Evolutionary conservation across 1,284 basidiomycete species (phyloP).

Genomic region (Pseudozyma tsukubaensis): DNA sequence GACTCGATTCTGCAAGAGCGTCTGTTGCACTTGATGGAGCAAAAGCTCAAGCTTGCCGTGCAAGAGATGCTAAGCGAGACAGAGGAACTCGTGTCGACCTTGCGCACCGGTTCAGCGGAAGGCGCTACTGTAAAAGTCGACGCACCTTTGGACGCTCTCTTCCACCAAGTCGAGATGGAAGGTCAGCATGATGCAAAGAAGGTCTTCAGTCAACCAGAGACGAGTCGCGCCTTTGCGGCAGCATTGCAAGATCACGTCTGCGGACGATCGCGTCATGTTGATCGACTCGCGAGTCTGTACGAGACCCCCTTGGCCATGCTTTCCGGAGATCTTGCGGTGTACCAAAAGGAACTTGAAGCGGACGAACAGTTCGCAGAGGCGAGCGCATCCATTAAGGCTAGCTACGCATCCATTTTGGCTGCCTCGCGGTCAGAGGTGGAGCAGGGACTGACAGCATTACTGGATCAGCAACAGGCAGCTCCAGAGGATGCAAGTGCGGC

Average conservation of each 20-base stretch:
- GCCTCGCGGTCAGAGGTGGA: slow-evolving; percentile 22
- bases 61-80: slow-evolving; percentile 20
- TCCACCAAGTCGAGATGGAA: slow-evolving; percentile 13
- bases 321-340: slow-evolving; percentile 16
- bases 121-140: neutral
- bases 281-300: slow-evolving; percentile 31
- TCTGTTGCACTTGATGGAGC: slow-evolving; percentile 21
- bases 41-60: slow-evolving; percentile 23
- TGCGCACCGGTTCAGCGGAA: neutral
- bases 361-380: slow-evolving; percentile 16
- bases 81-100: slow-evolving; percentile 3
- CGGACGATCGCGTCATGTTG: slow-evolving; percentile 29
- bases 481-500: neutral
- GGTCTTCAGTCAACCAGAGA: neutral
- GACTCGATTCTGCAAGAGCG: slow-evolving; percentile 30
- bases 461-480: slow-evolving; percentile 11
- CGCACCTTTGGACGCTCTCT: slow-evolving; percentile 32
- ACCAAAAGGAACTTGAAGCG: slow-evolving; percentile 23
- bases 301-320: slow-evolving; percentile 19
- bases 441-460: slow-evolving; percentile 10
- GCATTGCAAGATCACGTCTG: slow-evolving; percentile 26
- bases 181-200: neutral
- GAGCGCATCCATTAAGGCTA: slow-evolving; percentile 17
- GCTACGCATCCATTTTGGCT: slow-evolving; percentile 19
- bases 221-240: slow-evolving; percentile 14